Percentiles rank a stretch among this genome's conserved stretches.
Evolutionary conservation across 192 early-diverging fungal species (phyloP).

Genomic region (Ambispora gerdemannii): DNA sequence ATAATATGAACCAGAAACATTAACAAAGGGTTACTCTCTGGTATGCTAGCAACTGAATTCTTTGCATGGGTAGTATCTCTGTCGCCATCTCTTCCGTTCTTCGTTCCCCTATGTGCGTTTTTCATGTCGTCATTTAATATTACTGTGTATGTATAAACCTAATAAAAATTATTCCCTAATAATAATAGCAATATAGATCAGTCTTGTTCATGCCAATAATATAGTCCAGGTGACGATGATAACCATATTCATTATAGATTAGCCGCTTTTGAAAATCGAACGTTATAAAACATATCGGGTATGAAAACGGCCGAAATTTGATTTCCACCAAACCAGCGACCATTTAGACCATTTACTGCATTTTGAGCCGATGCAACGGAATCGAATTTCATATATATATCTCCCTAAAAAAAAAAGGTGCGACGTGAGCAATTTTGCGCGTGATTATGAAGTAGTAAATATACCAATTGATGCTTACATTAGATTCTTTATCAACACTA

Average conservation of each 20-base stretch:
- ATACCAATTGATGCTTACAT: constrained; percentile 42
- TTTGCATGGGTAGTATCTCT: not conserved
- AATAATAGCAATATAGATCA: constrained; percentile 12
- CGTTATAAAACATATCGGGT: constrained; percentile 63
- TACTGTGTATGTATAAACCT: constrained; percentile 10
- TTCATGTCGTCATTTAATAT: constrained; percentile 23
- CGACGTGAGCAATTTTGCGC: not conserved
- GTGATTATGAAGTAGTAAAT: constrained; percentile 7
- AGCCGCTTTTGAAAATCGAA: constrained; percentile 60
- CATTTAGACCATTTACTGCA: constrained; percentile 72
- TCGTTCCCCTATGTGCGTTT: not conserved
- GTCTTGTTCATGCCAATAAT: not conserved
- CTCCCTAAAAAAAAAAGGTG: constrained; percentile 53
- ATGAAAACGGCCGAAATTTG: constrained; percentile 64
- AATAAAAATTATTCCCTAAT: constrained; percentile 16
- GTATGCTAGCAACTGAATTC: not conserved
- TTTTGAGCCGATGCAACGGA: constrained; percentile 56
- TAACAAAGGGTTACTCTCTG: constrained; percentile 18
- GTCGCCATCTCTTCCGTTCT: not conserved
- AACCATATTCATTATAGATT: constrained; percentile 33
- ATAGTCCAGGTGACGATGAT: not conserved
- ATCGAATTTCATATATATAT: constrained; percentile 84
- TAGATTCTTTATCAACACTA: constrained; percentile 61
- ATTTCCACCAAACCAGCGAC: constrained; percentile 89
- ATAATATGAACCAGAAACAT: constrained; percentile 29